Evolutionary conservation across 163 green algal species (phyloP).

Genomic region (Scenedesmus sp.): DNA sequence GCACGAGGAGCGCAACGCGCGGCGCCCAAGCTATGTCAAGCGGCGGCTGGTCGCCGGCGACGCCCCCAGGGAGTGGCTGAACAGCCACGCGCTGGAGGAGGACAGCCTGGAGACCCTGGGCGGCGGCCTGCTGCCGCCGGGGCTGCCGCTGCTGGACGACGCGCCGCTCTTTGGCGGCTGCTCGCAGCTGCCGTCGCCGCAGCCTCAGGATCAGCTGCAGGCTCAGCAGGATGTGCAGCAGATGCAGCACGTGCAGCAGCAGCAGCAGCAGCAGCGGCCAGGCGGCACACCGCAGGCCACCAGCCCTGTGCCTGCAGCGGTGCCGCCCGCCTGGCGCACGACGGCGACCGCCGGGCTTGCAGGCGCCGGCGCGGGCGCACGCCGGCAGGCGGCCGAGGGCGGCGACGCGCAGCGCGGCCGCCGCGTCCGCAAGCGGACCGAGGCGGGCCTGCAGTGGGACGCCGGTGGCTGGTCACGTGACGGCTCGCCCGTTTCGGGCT

Average conservation of each 20-base stretch:
- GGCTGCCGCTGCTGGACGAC: no score
- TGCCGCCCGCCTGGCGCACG: no score
- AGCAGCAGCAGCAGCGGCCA: not conserved
- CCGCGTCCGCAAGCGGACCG: not conserved
- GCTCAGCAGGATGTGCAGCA: not conserved
- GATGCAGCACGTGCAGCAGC: not conserved
- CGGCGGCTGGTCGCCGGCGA: slow-evolving; percentile 15
- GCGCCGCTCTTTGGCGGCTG: no score
- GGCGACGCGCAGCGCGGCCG: not conserved
- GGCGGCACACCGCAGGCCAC: not conserved
- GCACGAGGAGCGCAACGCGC: not conserved
- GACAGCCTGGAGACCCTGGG: no score
- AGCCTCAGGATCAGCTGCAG: not conserved
- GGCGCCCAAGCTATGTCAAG: slow-evolving; percentile 20
- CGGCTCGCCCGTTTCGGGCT: not conserved
- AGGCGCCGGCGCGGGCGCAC: not conserved
- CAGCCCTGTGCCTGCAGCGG: not conserved
- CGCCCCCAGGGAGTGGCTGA: slow-evolving; percentile 19
- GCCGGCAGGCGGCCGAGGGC: no score
- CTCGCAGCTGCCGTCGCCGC: not conserved
- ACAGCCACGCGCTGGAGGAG: slow-evolving; percentile 7
- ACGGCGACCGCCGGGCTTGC: not conserved
- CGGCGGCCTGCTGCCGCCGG: no score
- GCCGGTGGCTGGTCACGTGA: no score
- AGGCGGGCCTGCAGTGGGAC: no score